Conservation (phyloP, 768 basidiomycete species). For the Heimioporus sp. region DNA sequence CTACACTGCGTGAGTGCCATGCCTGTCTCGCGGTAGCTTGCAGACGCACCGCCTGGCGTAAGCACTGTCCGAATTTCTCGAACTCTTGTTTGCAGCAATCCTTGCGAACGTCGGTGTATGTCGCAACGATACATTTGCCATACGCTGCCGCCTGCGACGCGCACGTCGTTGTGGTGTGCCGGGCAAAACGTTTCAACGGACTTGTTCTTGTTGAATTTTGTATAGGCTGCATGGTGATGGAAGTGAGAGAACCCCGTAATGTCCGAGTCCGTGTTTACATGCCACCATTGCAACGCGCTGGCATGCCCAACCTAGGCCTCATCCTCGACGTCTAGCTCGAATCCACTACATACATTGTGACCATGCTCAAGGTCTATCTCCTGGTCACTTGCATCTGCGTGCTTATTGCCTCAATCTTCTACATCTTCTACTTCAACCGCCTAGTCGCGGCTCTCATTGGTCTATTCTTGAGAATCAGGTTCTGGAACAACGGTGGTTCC, state of each 20-base stretch:
- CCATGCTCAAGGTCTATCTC: constrained; percentile 59
- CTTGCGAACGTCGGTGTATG: constrained; percentile 81
- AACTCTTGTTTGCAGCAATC: constrained; percentile 88
- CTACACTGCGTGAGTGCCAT: constrained; percentile 25
- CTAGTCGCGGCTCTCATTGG: constrained; percentile 70
- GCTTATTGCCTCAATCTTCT: constrained; percentile 56
- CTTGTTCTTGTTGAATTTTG: constrained; percentile 25
- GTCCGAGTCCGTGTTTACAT: background rate
- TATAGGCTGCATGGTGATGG: constrained; percentile 21
- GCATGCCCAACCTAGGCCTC: background rate
- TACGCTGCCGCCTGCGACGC: constrained; percentile 72
- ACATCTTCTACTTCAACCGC: constrained; percentile 92
- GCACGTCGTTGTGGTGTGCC: constrained; percentile 71
- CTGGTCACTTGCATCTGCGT: constrained; percentile 63
- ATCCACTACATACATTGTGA: background rate
- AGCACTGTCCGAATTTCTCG: constrained; percentile 75
- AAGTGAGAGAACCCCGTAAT: background rate
- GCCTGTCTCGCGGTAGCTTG: background rate
- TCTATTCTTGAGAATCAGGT: constrained; percentile 60
- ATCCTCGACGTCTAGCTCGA: background rate
- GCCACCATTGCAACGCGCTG: no score
- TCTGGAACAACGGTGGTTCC: constrained; percentile 77
- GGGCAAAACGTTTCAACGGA: constrained; percentile 64
- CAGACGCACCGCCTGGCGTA: constrained; percentile 70
- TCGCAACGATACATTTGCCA: constrained; percentile 82